Evolutionary conservation across 2,329 filamentous ascomycete species (phyloP).

Genomic region (Microdochium nivale): DNA sequence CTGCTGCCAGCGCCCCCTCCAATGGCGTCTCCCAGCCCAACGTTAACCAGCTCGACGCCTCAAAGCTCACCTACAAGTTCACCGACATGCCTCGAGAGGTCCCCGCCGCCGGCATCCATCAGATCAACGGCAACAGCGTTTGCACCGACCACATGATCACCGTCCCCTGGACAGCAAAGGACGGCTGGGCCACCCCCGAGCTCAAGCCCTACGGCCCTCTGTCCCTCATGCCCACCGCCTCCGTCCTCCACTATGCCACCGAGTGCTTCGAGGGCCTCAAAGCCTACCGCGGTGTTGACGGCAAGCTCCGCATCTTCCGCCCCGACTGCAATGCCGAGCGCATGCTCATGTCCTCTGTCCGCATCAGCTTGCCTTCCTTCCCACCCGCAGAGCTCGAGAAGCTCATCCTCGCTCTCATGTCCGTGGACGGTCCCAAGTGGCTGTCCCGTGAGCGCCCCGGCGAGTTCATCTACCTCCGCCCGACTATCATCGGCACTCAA

Average conservation of each 20-base stretch:
- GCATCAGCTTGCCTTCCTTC: slow-evolving; percentile 60
- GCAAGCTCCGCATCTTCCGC: slow-evolving; percentile 58
- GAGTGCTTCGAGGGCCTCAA: slow-evolving; percentile 70
- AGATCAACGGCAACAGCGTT: slow-evolving; percentile 35
- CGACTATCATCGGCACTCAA: slow-evolving; percentile 79
- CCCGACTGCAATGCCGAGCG: slow-evolving; percentile 53
- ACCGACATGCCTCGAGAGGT: slow-evolving; percentile 17
- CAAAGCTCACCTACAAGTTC: slow-evolving; percentile 46
- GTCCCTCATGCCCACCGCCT: slow-evolving; percentile 58
- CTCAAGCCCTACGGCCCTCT: slow-evolving; percentile 60
- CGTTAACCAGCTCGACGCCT: slow-evolving; percentile 51
- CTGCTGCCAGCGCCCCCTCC: slow-evolving; percentile 11
- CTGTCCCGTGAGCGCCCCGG: slow-evolving; percentile 61
- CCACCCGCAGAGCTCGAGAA: slow-evolving; percentile 52
- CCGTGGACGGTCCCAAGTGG: slow-evolving; percentile 70
- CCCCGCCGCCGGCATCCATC: slow-evolving; percentile 16
- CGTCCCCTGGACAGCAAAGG: slow-evolving; percentile 47
- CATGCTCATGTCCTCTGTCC: slow-evolving; percentile 34
- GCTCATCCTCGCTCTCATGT: slow-evolving; percentile 57
- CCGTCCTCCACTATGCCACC: slow-evolving; percentile 66
- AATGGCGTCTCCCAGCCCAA: slow-evolving; percentile 32
- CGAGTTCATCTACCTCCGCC: slow-evolving; percentile 74
- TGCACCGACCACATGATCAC: slow-evolving; percentile 85
- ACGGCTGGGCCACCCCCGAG: slow-evolving; percentile 58
- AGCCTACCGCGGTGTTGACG: slow-evolving; percentile 62